phyloP scores from a whole-genome alignment of 495 filamentous ascomycete genomes.

The Hypoxylon subgilvum region DNA sequence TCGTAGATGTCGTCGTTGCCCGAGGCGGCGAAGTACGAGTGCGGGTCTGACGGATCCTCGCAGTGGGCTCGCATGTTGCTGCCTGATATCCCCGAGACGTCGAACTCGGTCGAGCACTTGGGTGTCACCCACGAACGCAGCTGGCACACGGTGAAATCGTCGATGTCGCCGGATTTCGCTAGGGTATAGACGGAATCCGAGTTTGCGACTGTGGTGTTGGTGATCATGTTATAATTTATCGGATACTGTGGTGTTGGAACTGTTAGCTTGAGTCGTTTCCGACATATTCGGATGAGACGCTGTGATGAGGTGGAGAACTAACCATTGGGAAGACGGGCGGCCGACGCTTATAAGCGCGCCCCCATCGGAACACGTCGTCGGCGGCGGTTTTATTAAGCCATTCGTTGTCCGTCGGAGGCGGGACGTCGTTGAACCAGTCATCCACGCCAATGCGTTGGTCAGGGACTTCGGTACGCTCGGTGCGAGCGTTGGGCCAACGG shows the following conservation, averaged over 20 bases:
- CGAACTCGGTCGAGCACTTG: conserved; percentile 67
- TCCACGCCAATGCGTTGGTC: conserved; percentile 27
- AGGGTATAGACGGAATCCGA: conserved; percentile 68
- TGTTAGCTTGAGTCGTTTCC: not conserved
- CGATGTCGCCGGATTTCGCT: conserved; percentile 51
- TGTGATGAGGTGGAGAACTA: not conserved
- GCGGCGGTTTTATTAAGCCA: conserved; percentile 65
- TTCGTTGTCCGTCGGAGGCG: conserved; percentile 31
- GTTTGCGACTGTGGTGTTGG: conserved; percentile 53
- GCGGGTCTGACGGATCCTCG: conserved; percentile 56
- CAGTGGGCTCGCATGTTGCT: conserved; percentile 62
- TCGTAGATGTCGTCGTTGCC: conserved; percentile 36
- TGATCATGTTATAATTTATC: conserved; percentile 66
- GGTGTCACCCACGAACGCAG: conserved; percentile 63
- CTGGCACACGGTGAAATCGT: conserved; percentile 66
- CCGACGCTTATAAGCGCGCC: conserved; percentile 51
- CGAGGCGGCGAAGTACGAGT: conserved; percentile 57
- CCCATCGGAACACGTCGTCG: conserved; percentile 74
- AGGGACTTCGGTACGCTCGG: conserved; percentile 28
- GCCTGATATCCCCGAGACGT: conserved; percentile 61
- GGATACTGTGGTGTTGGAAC: conserved; percentile 49
- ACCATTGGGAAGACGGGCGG: conserved; percentile 69
- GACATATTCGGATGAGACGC: not conserved
- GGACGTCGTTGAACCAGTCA: conserved; percentile 43
- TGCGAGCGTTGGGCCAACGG: conserved; percentile 57